Percentiles rank a stretch among this genome's conserved stretches.
Conservation (phyloP, 768 basidiomycete species). For the Sistotremastrum niveocremeum region DNA sequence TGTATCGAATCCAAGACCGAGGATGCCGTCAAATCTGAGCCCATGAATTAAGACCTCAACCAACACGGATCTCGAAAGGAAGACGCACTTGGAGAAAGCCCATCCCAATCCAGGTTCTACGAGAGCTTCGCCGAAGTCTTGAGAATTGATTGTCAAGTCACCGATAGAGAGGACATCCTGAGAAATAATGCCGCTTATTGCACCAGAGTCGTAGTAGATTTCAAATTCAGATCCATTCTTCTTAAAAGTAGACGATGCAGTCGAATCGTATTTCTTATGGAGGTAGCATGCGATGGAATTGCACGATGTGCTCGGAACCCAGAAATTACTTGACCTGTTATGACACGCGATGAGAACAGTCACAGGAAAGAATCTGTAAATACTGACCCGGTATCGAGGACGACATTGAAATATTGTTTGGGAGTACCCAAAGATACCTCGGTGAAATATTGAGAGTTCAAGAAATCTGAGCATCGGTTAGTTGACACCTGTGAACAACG, state of each 20-base stretch:
- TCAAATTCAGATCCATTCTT: conserved; percentile 79
- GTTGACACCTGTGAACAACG: conserved; percentile 3
- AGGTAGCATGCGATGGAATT: conserved; percentile 89
- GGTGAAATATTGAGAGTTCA: conserved; percentile 96
- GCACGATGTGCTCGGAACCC: conserved; percentile 81
- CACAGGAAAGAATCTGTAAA: not conserved
- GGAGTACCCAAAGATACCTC: conserved; percentile 78
- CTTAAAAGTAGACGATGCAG: conserved; percentile 71
- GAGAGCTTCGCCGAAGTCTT: conserved; percentile 90
- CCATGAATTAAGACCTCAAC: not conserved
- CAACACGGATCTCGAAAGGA: not conserved
- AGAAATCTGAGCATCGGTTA: conserved; percentile 51
- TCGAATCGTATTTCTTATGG: conserved; percentile 82
- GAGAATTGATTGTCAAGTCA: conserved; percentile 57
- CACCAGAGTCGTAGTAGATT: conserved; percentile 91
- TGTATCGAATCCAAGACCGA: conserved; percentile 89
- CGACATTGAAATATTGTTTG: conserved; percentile 85
- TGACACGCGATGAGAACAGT: not conserved
- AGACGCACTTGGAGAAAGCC: conserved; percentile 80
- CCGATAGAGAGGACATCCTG: conserved; percentile 70
- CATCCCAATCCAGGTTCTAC: conserved; percentile 96
- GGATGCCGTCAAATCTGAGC: conserved; percentile 82
- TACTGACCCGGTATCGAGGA: conserved; percentile 78
- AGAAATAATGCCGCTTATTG: conserved; percentile 93
- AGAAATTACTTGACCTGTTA: conserved; percentile 78